Conservation (phyloP, 2,329 filamentous ascomycete genomes). For the Periconia sp. region DNA sequence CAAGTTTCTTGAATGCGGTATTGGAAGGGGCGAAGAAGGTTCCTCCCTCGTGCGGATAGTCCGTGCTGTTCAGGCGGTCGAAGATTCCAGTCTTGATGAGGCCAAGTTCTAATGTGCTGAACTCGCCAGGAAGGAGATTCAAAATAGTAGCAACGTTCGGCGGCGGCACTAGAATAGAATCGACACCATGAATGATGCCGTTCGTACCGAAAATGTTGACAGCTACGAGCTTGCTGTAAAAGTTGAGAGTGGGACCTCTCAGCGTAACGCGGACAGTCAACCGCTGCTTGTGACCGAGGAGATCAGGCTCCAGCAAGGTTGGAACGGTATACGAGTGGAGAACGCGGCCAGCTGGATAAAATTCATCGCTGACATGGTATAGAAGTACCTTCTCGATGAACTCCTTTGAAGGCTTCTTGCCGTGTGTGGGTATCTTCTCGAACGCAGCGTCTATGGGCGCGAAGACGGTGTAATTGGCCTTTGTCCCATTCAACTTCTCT, state of each 20-base stretch:
- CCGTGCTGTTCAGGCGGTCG: conserved; percentile 61
- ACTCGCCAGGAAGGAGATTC: conserved; percentile 68
- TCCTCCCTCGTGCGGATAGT: conserved; percentile 61
- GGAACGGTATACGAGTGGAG: conserved; percentile 76
- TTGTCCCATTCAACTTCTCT: conserved; percentile 74
- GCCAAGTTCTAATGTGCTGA: conserved; percentile 79
- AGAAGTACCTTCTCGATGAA: conserved; percentile 70
- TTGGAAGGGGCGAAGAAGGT: conserved; percentile 86
- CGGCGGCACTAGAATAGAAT: conserved; percentile 78
- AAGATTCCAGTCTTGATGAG: conserved; percentile 76
- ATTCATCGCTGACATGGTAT: conserved; percentile 76
- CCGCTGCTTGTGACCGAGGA: conserved; percentile 65
- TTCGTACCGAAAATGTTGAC: conserved; percentile 77
- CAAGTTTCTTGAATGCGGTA: conserved; percentile 77
- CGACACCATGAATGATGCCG: conserved; percentile 79
- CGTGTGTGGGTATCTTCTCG: conserved; percentile 64
- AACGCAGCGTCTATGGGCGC: conserved; percentile 81
- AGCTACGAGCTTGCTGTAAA: conserved; percentile 73
- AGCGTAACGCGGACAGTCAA: conserved; percentile 70
- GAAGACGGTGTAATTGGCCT: conserved; percentile 79
- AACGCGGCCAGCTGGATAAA: conserved; percentile 71
- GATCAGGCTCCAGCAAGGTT: conserved; percentile 67
- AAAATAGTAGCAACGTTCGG: conserved; percentile 70
- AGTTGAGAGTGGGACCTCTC: conserved; percentile 74
- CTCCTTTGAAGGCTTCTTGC: conserved; percentile 70